Base-by-base conservation (phyloP, 2,329 filamentous ascomycete genomes). In the Calycina marina region DNA sequence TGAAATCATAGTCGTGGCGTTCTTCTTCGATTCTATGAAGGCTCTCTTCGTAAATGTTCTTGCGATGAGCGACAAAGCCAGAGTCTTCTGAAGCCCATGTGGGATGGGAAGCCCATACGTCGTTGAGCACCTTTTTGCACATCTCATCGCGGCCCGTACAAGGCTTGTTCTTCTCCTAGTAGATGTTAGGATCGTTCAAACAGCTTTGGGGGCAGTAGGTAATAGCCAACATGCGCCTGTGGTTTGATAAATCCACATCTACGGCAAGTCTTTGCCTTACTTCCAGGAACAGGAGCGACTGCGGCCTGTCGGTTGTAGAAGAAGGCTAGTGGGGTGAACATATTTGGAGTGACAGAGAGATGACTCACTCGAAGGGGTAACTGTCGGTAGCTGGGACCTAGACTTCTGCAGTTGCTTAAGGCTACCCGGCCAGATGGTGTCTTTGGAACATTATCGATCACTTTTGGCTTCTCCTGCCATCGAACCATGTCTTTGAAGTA, bases 41-140 rank as follows among this genome's bases (percentile, higher is more conserved):
- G 18, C 81, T 81, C 56, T 98, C 90, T 55, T 98, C 90, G 42
- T 80, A 93, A 34, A 79, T 73, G 47, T 98, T 98, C 68, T 98
- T 98, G 40, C 88, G 75, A 58, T 98, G 90, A 9, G 90, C 90
- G 38, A 98, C 88, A 47, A 98, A 98, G 1, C 90, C 90, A 27
- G 83, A 93, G 52, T 98, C 90, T 56, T 98, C 90, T 1, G 88
- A 96, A 2, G 88, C 90, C 90, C 90, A 98, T 0, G 90, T 98
- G 3, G 90, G 90, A 58, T 98, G 90, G 15, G 88, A 96, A 2
- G 90, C 90, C 90, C 90, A 98, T 45, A 94, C 83, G 46, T 98
- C 90, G 44, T 98, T 98, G 34, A 98, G 65, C 1, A 98, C 88
- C 14, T 79, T 77, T 44, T 83, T 78, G 59, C 90, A 98, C 45